A percentile compares a stretch with the other conserved stretches of the same genome.
phyloP scores from a whole-genome alignment of 2,329 filamentous ascomycete genomes.

The Pyrenophora seminiperda region DNA sequence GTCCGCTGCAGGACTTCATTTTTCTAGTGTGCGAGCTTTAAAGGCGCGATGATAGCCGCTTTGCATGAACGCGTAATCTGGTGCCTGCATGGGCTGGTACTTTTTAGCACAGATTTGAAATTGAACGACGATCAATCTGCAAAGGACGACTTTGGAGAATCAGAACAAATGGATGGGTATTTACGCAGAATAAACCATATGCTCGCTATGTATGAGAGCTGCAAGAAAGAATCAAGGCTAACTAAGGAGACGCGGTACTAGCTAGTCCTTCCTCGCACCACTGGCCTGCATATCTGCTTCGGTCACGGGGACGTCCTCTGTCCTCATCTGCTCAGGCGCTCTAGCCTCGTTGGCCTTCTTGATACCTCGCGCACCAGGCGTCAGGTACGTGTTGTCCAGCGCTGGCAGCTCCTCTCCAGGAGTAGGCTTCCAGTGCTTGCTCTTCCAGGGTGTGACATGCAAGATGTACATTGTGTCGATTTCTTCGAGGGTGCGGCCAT shows the following conservation, averaged over 20 bases:
- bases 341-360: constrained; percentile 43
- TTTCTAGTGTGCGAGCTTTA: too few relatives aligned
- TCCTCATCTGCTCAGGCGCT: constrained; percentile 29
- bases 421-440: constrained; percentile 56
- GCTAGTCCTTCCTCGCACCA: constrained; percentile 14
- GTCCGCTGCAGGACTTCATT: too few relatives aligned
- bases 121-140: too few relatives aligned
- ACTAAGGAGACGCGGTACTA: not conserved
- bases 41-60: too few relatives aligned
- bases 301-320: constrained; percentile 24
- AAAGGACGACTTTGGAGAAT: too few relatives aligned
- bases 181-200: not conserved
- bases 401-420: constrained; percentile 43
- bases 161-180: too few relatives aligned
- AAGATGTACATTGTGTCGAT: constrained; percentile 75
- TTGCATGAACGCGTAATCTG: too few relatives aligned
- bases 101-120: too few relatives aligned
- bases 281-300: constrained; percentile 23
- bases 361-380: constrained; percentile 42
- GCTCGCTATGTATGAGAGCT: not conserved
- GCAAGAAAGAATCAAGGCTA: too few relatives aligned
- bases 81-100: too few relatives aligned
- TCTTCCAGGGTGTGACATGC: constrained; percentile 67
- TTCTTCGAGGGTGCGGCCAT: constrained; percentile 75
- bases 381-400: constrained; percentile 42